Base-by-base conservation (phyloP, 805 yeast species). In the Nakazawaea ernobii region DNA sequence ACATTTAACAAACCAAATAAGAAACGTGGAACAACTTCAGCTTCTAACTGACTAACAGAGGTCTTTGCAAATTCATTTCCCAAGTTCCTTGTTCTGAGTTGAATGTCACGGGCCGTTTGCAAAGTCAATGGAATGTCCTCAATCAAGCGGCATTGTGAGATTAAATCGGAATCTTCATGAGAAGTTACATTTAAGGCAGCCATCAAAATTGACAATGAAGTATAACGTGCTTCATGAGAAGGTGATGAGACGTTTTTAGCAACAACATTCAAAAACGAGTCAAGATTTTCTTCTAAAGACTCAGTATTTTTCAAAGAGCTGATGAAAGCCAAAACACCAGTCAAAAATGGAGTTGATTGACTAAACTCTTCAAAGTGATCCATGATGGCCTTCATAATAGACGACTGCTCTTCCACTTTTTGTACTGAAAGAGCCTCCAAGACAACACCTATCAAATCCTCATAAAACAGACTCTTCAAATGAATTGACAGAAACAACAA, bases 41-140 rank as follows among this genome's bases (percentile, higher is more conserved):
- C 59, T 8, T 51, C 46, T 10, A 59, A 42, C 1, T 45, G 53
- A 27, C 65, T 67, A 4, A 60, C 41, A 2, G 49, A 20, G 1
- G 13, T 51, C 13, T 61, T 57, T 37, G 65, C 57, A 57, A 66
- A 81, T 3, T 64, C 71, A 6, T 65, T 56, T 1, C 79, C 80
- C 51, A 87, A 63, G 33, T 68, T 70, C 55, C 97, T 75, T 29
- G 84, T 71, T 59, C 95, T 76, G 49, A 83, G 67, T 24, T 80
- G 78, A 2, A 92, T 70, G 55, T 86, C 95, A 65, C 97, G 80
- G 1, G 86, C 84, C 48, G 79, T 79, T 10, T 76, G 68, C 14
- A 90, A 64, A n/a, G 77, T 76, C 43, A 84, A 69, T 0, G 96
- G 95, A 6, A 84, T 74, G 49, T 81, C 79, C 60, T 89, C 97